These are phyloP conservation scores for Crithidia brevicula DNA, from an alignment of 208 protist species.

Conservation along the genomic window DNA sequence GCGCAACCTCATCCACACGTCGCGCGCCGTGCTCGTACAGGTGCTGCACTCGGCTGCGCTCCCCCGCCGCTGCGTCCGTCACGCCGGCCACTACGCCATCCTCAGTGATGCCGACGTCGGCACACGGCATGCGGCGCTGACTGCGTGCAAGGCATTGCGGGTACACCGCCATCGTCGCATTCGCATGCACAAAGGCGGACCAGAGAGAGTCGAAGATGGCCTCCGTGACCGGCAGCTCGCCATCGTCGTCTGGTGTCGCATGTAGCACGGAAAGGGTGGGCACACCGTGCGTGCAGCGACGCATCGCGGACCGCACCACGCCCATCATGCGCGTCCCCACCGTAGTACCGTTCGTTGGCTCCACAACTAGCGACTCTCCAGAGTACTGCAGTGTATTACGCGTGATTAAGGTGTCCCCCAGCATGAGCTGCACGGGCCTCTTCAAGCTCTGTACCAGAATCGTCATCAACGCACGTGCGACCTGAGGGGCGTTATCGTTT, in stretches of 20 bases:
- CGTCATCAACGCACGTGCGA: neutral
- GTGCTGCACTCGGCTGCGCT: neutral
- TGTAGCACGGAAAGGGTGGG: neutral
- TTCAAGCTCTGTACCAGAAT: neutral
- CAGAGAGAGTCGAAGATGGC: conserved; percentile 1
- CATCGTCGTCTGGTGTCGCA: too few relatives aligned
- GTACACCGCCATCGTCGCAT: too few relatives aligned
- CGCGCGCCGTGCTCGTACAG: conserved; percentile 1
- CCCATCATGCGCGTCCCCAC: conserved; percentile 2
- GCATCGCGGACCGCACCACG: neutral
- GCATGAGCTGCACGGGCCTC: neutral
- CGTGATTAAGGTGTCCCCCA: neutral
- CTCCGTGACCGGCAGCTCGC: neutral
- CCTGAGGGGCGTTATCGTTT: neutral
- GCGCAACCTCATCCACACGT: neutral
- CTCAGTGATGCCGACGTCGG: neutral
- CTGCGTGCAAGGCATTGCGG: conserved; percentile 1
- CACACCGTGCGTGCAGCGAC: neutral
- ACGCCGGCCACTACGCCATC: neutral
- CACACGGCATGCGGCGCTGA: conserved; percentile 12
- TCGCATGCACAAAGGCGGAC: neutral
- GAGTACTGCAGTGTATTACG: neutral
- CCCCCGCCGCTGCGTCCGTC: neutral
- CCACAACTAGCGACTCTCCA: neutral
- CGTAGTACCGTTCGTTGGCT: neutral